Percentiles rank a stretch among this genome's conserved stretches.
These are phyloP conservation scores for Trametes cubensis DNA, from an alignment of 768 basidiomycete genomes.

Conservation along the genomic window DNA sequence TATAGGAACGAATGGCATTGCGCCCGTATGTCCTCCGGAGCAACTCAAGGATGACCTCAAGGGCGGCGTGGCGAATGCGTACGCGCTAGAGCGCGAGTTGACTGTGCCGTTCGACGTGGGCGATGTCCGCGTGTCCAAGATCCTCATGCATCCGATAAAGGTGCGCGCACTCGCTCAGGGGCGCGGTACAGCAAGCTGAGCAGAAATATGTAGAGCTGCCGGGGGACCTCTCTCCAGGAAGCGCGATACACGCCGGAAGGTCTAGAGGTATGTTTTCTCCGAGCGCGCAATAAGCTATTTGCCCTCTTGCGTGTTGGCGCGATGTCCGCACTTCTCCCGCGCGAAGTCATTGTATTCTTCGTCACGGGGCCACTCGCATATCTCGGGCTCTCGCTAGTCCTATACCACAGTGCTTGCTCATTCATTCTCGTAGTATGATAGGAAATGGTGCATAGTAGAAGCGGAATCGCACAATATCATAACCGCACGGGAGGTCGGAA, in stretches of 20 bases:
- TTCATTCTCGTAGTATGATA: constrained; percentile 57
- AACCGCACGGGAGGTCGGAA: constrained; percentile 67
- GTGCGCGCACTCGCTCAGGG: constrained; percentile 11
- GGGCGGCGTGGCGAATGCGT: constrained; percentile 11
- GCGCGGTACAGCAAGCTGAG: neutral
- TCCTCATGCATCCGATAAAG: constrained; percentile 45
- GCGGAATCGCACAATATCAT: constrained; percentile 53
- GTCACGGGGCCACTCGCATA: neutral
- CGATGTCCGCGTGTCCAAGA: constrained; percentile 50
- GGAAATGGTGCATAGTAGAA: constrained; percentile 72
- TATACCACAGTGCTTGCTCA: neutral
- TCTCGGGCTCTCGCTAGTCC: neutral
- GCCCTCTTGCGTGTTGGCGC: neutral
- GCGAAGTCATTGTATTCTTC: neutral
- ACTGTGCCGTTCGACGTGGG: constrained; percentile 35
- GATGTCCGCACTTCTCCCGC: neutral
- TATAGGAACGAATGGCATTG: neutral
- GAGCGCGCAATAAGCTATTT: neutral
- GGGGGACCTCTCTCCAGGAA: constrained; percentile 60
- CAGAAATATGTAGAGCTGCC: constrained; percentile 58
- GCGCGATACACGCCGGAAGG: constrained; percentile 63
- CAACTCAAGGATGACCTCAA: constrained; percentile 19
- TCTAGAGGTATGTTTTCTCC: constrained; percentile 48
- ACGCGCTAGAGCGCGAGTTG: constrained; percentile 13
- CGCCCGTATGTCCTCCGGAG: constrained; percentile 12